Conservation (phyloP, 768 basidiomycete genomes). For the Suillus tomentosus region DNA sequence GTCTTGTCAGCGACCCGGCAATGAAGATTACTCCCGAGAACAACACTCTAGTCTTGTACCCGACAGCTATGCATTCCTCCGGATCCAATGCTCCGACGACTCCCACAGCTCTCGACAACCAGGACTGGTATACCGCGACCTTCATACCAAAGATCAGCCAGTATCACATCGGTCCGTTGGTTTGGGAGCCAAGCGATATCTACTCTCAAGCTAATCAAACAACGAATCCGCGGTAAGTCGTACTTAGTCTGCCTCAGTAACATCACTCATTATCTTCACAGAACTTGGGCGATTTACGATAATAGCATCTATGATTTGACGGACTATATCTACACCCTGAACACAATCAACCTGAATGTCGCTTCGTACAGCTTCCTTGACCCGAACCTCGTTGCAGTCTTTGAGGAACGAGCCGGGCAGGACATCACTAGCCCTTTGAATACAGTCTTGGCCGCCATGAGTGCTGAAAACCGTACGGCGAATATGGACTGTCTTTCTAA, state of each 20-base stretch:
- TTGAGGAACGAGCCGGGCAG: slow-evolving; percentile 58
- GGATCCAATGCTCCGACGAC: slow-evolving; percentile 45
- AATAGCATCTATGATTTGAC: slow-evolving; percentile 61
- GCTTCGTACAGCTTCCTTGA: slow-evolving; percentile 57
- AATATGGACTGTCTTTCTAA: slow-evolving; percentile 58
- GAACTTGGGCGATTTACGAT: slow-evolving; percentile 64
- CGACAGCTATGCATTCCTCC: slow-evolving; percentile 57
- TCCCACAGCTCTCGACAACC: slow-evolving; percentile 36
- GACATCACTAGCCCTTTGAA: slow-evolving; percentile 59
- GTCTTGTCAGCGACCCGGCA: slow-evolving; percentile 49
- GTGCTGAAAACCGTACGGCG: slow-evolving; percentile 37
- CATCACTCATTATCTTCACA: slow-evolving; percentile 21
- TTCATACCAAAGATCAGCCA: slow-evolving; percentile 58
- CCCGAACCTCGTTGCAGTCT: slow-evolving; percentile 47
- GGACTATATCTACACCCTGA: slow-evolving; percentile 65
- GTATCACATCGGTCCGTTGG: slow-evolving; percentile 62
- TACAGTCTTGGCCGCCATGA: slow-evolving; percentile 44
- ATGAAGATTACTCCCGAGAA: slow-evolving; percentile 49
- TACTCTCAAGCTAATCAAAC: slow-evolving; percentile 38
- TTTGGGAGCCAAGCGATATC: slow-evolving; percentile 46
- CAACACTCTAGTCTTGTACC: slow-evolving; percentile 42
- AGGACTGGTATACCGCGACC: slow-evolving; percentile 57
- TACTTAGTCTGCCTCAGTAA: slow-evolving; percentile 14
- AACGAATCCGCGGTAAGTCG: slow-evolving; percentile 33
- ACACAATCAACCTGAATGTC: slow-evolving; percentile 42